Conservation (phyloP, 371 early-diverging fungal genomes). For the Mucor mucedo region DNA sequence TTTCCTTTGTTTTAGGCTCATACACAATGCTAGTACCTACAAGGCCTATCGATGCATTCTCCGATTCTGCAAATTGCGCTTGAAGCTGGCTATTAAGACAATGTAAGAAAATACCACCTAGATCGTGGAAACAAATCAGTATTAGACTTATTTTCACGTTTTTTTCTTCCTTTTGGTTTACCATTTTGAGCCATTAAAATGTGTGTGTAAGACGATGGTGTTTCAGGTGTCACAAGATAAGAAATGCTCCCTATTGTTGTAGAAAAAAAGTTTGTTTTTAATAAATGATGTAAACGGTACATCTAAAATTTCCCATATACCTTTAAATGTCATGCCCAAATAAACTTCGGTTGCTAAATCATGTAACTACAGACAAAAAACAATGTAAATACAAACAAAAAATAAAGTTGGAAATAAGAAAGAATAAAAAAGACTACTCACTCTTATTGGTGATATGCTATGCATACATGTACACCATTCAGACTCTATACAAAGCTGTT, state of each 20-base stretch:
- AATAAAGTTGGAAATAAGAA: not conserved
- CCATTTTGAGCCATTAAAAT: slow-evolving; percentile 38
- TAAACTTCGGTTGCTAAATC: slow-evolving; percentile 36
- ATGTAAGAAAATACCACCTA: slow-evolving; percentile 31
- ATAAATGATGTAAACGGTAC: not conserved
- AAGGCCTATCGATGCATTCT: slow-evolving; percentile 1
- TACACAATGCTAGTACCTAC: not conserved
- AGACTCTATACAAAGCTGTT: slow-evolving; percentile 16
- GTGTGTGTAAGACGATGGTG: slow-evolving; percentile 32
- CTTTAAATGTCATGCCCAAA: slow-evolving; percentile 36
- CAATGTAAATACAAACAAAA: not conserved
- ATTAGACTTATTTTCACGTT: too few relatives aligned
- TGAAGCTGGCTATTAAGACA: slow-evolving; percentile 30
- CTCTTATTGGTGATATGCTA: slow-evolving; percentile 30
- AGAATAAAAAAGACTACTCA: slow-evolving; percentile 11
- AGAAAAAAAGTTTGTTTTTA: not conserved
- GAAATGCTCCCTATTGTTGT: slow-evolving; percentile 33
- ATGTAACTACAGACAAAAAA: slow-evolving; percentile 7
- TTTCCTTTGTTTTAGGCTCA: slow-evolving; percentile 17
- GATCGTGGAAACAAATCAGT: not conserved
- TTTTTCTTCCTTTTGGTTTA: slow-evolving; percentile 7
- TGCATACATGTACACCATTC: slow-evolving; percentile 46
- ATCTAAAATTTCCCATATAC: slow-evolving; percentile 5
- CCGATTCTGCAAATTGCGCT: slow-evolving; percentile 14
- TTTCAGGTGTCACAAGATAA: slow-evolving; percentile 33